These are phyloP conservation scores for Vairimorpha necatrix DNA, from an alignment of 371 early-diverging fungal genomes.

Conservation along the genomic window DNA sequence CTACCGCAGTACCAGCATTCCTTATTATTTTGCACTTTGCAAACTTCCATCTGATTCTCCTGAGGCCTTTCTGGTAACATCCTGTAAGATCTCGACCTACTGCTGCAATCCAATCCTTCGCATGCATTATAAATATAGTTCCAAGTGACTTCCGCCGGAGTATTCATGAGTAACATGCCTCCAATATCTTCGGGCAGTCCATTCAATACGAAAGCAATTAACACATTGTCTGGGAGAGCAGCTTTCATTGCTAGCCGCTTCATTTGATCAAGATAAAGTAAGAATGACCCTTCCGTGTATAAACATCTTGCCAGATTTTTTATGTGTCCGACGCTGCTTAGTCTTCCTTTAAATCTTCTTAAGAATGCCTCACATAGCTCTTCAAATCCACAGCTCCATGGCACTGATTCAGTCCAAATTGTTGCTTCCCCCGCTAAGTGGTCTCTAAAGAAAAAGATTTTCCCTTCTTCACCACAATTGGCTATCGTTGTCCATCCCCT, in stretches of 20 bases:
- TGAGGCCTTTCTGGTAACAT: background rate
- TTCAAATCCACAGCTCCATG: background rate
- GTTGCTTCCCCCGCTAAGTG: background rate
- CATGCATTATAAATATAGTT: slow-evolving; percentile 3
- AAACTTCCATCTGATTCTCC: background rate
- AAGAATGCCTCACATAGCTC: background rate
- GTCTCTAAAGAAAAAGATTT: background rate
- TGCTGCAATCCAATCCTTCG: slow-evolving; percentile 9
- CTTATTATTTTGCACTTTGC: background rate
- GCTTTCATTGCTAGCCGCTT: background rate
- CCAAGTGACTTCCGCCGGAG: background rate
- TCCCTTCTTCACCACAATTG: background rate
- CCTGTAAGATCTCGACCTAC: background rate
- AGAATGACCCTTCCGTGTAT: background rate
- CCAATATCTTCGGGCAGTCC: background rate
- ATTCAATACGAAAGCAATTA: background rate
- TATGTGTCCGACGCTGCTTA: background rate
- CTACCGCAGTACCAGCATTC: background rate
- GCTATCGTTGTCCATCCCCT: background rate
- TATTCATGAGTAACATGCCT: background rate
- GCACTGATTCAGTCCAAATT: background rate
- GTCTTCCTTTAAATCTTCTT: background rate
- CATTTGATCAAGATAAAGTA: background rate
- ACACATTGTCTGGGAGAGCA: background rate
- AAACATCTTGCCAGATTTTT: background rate